Evolutionary conservation across 768 basidiomycete species (phyloP).

Genomic region (Termitomyces sp.): DNA sequence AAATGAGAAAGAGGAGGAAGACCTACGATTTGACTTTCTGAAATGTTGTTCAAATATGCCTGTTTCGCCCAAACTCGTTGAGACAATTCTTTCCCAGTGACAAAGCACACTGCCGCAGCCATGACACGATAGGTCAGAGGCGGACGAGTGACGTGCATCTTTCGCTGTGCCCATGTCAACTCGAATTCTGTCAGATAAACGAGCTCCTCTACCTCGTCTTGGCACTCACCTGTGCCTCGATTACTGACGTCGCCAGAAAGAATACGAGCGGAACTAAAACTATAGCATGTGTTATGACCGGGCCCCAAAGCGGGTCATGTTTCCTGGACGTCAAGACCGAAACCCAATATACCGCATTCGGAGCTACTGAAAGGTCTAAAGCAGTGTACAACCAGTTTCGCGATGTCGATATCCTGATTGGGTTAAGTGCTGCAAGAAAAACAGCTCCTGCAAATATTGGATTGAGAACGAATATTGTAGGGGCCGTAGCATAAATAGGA

Average conservation of each 20-base stretch:
- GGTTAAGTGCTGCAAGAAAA: conserved; percentile 31
- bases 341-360: conserved; percentile 64
- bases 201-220: not conserved
- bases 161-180: conserved; percentile 7
- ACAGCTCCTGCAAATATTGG: conserved; percentile 28
- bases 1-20: not conserved
- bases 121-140: conserved; percentile 16
- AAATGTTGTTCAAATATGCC: conserved; percentile 21
- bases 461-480: conserved; percentile 46
- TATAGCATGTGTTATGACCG: conserved; percentile 49
- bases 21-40: conserved; percentile 37
- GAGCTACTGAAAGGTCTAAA: conserved; percentile 37
- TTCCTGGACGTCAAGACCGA: conserved; percentile 53
- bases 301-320: conserved; percentile 48
- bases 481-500: conserved; percentile 63
- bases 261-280: conserved; percentile 56
- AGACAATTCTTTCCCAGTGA: conserved; percentile 19
- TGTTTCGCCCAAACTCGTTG: conserved; percentile 25
- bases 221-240: conserved; percentile 21
- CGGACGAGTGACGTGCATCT: conserved; percentile 3
- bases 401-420: conserved; percentile 28
- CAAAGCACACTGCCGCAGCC: conserved; percentile 20
- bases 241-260: conserved; percentile 41
- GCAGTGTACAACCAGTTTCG: conserved; percentile 32
- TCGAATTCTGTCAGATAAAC: not conserved